Base-by-base conservation (phyloP, 352 stramenopile genomes). In the Globisporangium barbulae region DNA sequence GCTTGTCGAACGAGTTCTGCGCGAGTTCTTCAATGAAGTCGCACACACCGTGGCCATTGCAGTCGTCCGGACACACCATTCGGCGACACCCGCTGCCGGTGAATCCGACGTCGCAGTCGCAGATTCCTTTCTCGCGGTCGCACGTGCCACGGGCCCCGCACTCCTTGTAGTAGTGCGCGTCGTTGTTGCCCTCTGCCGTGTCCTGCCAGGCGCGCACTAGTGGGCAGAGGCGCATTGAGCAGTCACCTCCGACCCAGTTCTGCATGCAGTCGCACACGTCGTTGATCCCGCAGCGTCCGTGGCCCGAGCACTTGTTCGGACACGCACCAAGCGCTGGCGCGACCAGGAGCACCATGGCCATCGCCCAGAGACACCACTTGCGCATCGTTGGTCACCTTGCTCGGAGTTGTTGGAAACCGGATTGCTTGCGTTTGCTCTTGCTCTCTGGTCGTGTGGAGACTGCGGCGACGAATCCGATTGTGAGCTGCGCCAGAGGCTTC, bases 301-400 rank as follows among this genome's bases (percentile, higher is more conserved):
- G 90, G 30, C 86, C 88, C n/a, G 76, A 92, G 74, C 90, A 98
- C 71, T 90, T 90, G 81, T 97, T 97, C 21, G 78, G 74, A 45
- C 78, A 83, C 48, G 76, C 76, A 0, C 55, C 73, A 10, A 70
- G 31, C 28, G 63, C 50, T 0, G 64, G 54, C 13, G 63, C 54
- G 28, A 69, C 64, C n/a, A 80, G 55, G 21, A 75, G 59, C 42
- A 60, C 68, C 59, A 78, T 68, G 22, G 69, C 52, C 41, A 80
- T 67, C 39, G 60, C 57, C 48, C 70, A 65, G 53, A 78, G 39
- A 52, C 69, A 73, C 72, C 69, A 79, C 63, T 67, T 73, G 58
- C 72, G 69, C 72, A 71, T 65, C 8, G 19, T 54, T 31, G 6
- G 1, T 41, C n/a, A 19, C 15, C 53, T 45, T 58, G 12, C 17